Percentiles rank a stretch among this genome's conserved stretches.
Evolutionary conservation across 1,284 basidiomycete genomes (phyloP).

Genomic region (Heterobasidion irregulare): DNA sequence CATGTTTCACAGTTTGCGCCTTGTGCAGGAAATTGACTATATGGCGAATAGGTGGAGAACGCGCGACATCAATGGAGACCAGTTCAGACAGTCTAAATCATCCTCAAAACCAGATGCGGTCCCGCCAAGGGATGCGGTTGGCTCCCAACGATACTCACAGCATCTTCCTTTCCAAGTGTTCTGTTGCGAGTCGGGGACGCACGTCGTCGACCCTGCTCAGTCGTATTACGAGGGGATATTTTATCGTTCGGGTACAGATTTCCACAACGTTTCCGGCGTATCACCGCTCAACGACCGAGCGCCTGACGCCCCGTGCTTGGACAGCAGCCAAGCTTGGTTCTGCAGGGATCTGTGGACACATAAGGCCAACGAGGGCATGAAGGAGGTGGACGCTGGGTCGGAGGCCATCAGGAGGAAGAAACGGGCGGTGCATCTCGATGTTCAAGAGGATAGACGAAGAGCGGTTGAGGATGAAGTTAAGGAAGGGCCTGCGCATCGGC

Average conservation of each 20-base stretch:
- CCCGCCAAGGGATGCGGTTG: conserved; percentile 78
- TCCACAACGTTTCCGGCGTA: conserved; percentile 65
- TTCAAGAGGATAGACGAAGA: background rate
- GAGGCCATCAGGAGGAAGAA: conserved; percentile 10
- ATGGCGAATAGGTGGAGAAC: conserved; percentile 74
- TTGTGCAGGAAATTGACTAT: no score
- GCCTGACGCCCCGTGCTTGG: conserved; percentile 81
- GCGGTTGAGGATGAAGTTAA: conserved; percentile 7
- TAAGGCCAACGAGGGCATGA: conserved; percentile 69
- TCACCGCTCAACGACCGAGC: conserved; percentile 50
- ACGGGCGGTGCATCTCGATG: conserved; percentile 18
- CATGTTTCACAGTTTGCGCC: background rate
- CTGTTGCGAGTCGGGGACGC: conserved; percentile 94
- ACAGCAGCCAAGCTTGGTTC: conserved; percentile 93
- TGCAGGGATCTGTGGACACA: conserved; percentile 89
- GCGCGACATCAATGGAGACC: conserved; percentile 90
- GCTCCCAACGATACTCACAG: conserved; percentile 75
- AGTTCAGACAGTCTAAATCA: conserved; percentile 91
- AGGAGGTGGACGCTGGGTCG: conserved; percentile 24
- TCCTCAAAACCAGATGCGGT: conserved; percentile 85
- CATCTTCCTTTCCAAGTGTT: conserved; percentile 96
- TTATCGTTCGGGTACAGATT: conserved; percentile 75
- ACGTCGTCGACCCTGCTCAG: conserved; percentile 88
- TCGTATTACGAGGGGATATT: conserved; percentile 84
- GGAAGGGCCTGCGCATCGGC: conserved; percentile 22